Evolutionary conservation across 2,329 filamentous ascomycete genomes (phyloP).

Genomic region (Exophiala lecanii-corni): DNA sequence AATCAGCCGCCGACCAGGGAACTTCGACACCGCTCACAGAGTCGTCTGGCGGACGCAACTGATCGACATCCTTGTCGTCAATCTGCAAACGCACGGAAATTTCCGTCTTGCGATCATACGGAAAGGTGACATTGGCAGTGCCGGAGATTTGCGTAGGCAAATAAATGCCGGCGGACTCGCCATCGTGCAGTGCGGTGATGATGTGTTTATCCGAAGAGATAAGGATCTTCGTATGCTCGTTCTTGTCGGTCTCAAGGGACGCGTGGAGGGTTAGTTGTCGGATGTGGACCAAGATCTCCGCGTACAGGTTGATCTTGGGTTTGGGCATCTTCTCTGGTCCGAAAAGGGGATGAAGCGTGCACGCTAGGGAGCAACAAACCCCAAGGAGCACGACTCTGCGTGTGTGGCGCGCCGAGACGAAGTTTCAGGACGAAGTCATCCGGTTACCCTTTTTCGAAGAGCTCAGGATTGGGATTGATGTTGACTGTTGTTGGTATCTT

Average conservation of each 20-base stretch:
- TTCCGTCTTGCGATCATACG: conserved; percentile 39
- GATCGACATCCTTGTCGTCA: conserved; percentile 36
- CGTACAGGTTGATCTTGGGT: conserved; percentile 44
- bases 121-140: conserved; percentile 48
- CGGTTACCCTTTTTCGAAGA: too few relatives aligned
- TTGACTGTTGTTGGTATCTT: too few relatives aligned
- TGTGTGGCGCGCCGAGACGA: too few relatives aligned
- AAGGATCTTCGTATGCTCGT: conserved; percentile 39
- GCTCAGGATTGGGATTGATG: too few relatives aligned
- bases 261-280: conserved; percentile 56
- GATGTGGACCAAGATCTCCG: conserved; percentile 58
- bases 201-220: conserved; percentile 41
- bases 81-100: conserved; percentile 52
- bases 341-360: too few relatives aligned
- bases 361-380: too few relatives aligned
- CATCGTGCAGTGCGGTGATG: conserved; percentile 45
- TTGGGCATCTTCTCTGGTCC: conserved; percentile 13
- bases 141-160: conserved; percentile 44
- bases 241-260: conserved; percentile 43
- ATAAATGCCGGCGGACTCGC: conserved; percentile 40
- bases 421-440: too few relatives aligned
- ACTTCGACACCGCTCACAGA: conserved; percentile 18
- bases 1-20: conserved; percentile 30
- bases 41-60: conserved; percentile 15
- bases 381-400: too few relatives aligned